These are phyloP conservation scores for Pachysandra terminalis DNA, from an alignment of 164 flowering plant genomes.

Conservation along the genomic window DNA sequence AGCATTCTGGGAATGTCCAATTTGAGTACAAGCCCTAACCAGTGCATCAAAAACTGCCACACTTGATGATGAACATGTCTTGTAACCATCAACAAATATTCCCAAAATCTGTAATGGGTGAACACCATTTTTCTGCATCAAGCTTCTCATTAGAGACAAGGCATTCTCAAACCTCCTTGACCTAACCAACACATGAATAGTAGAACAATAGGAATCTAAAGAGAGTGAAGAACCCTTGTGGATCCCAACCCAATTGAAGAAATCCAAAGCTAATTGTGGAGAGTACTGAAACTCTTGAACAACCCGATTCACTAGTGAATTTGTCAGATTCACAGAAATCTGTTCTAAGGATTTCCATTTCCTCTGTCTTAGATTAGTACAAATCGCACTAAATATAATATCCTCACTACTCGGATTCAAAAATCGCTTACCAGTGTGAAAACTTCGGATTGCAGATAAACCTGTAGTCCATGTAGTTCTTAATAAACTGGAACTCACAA, in stretches of 20 bases:
- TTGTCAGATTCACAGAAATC: constrained; percentile 24
- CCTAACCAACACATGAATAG: constrained; percentile 29
- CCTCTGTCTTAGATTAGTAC: constrained; percentile 40
- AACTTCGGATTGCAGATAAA: constrained; percentile 13
- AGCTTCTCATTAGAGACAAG: constrained; percentile 25
- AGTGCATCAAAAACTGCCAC: constrained; percentile 40
- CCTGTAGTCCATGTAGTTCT: constrained; percentile 7
- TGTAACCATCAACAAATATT: constrained; percentile 24
- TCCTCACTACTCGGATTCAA: constrained; percentile 28
- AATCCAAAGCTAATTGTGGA: constrained; percentile 38
- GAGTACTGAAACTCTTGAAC: constrained; percentile 37
- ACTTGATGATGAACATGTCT: constrained; percentile 12
- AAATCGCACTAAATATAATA: constrained; percentile 38
- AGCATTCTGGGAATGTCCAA: constrained; percentile 34
- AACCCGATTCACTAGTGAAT: constrained; percentile 38
- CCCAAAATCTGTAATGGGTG: constrained; percentile 31
- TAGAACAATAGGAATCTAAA: constrained; percentile 25
- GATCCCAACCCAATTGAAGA: constrained; percentile 32
- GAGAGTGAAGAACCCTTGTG: constrained; percentile 15
- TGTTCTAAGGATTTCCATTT: constrained; percentile 39
- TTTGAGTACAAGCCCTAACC: constrained; percentile 40
- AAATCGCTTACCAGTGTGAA: constrained; percentile 35
- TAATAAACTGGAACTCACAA: constrained; percentile 10
- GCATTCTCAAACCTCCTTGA: constrained; percentile 31
- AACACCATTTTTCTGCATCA: constrained; percentile 20